Percentiles rank a stretch among this genome's conserved stretches.
Evolutionary conservation across 2,329 filamentous ascomycete genomes (phyloP).

Genomic region (Furcasterigmium sp.): DNA sequence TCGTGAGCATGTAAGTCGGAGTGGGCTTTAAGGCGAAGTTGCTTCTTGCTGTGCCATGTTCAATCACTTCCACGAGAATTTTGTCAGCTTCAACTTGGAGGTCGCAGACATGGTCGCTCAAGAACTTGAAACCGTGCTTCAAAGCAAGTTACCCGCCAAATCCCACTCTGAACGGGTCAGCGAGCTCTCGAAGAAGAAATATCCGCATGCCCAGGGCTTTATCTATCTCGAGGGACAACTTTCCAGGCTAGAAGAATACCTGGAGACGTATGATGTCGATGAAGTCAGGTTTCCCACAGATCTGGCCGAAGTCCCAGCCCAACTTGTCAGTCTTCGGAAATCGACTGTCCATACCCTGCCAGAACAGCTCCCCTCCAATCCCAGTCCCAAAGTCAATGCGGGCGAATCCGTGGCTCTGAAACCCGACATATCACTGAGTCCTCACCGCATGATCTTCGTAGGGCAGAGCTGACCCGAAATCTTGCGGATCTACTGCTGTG

Average conservation of each 20-base stretch:
- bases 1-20: too few relatives aligned
- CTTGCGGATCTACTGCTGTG: slow-evolving; percentile 63
- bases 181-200: slow-evolving; percentile 64
- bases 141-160: slow-evolving; percentile 75
- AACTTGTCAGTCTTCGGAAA: slow-evolving; percentile 31
- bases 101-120: slow-evolving; percentile 24
- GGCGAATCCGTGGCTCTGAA: too few relatives aligned
- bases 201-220: slow-evolving; percentile 61
- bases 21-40: too few relatives aligned
- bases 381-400: too few relatives aligned
- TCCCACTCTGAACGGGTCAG: slow-evolving; percentile 76
- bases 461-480: too few relatives aligned
- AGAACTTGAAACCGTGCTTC: slow-evolving; percentile 45
- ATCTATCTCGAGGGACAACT: slow-evolving; percentile 85
- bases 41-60: too few relatives aligned
- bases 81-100: too few relatives aligned
- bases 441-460: slow-evolving; percentile 56
- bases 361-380: slow-evolving; percentile 42
- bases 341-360: slow-evolving; percentile 67
- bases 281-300: slow-evolving; percentile 66
- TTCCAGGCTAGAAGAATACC: slow-evolving; percentile 75
- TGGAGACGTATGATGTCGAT: slow-evolving; percentile 74
- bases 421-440: slow-evolving; percentile 46
- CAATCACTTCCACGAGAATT: too few relatives aligned
- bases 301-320: slow-evolving; percentile 65